Percentiles rank a stretch among this genome's conserved stretches.
phyloP scores from a whole-genome alignment of 805 yeast genomes.

The Yamadazyma nakazawae region DNA sequence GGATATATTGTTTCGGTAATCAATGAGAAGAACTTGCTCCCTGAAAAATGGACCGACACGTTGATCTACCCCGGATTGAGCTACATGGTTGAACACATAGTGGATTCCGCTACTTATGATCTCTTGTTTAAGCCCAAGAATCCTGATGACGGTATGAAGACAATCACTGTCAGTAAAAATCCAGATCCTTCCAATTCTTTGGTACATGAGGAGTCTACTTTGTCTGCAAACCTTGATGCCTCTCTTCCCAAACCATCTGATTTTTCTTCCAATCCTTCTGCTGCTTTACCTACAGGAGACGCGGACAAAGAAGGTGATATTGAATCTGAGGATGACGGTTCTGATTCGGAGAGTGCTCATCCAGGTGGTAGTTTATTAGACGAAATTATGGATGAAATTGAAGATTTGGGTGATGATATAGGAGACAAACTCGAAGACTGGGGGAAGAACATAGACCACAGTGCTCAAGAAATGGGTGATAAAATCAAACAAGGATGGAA shows the following conservation, averaged over 20 bases:
- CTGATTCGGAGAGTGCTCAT: not conserved
- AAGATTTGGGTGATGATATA: conserved; percentile 13
- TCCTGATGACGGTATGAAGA: conserved; percentile 12
- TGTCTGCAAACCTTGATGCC: conserved; percentile 4
- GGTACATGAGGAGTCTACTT: conserved; percentile 21
- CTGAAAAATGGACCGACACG: conserved; percentile 46
- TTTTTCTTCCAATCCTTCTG: not conserved
- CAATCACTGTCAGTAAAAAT: conserved; percentile 20
- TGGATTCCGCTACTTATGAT: conserved; percentile 54
- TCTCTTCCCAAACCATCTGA: conserved; percentile 14
- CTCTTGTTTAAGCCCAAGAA: conserved; percentile 24
- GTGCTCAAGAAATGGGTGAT: conserved; percentile 1
- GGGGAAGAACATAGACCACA: conserved; percentile 1
- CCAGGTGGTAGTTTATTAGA: not conserved
- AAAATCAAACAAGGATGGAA: conserved; percentile 6
- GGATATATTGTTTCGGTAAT: conserved; percentile 12
- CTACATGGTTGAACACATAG: conserved; percentile 42
- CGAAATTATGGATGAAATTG: conserved; percentile 8
- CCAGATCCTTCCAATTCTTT: conserved; percentile 23
- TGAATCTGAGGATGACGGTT: not conserved
- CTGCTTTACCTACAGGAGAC: not conserved
- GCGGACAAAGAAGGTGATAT: not conserved
- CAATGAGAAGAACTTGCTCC: conserved; percentile 28
- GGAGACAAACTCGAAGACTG: conserved; percentile 12
- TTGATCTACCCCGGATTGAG: conserved; percentile 48